A percentile compares a stretch with the other conserved stretches of the same genome.
These are phyloP conservation scores for Lipomyces sp. DNA, from an alignment of 805 yeast species.

Conservation along the genomic window DNA sequence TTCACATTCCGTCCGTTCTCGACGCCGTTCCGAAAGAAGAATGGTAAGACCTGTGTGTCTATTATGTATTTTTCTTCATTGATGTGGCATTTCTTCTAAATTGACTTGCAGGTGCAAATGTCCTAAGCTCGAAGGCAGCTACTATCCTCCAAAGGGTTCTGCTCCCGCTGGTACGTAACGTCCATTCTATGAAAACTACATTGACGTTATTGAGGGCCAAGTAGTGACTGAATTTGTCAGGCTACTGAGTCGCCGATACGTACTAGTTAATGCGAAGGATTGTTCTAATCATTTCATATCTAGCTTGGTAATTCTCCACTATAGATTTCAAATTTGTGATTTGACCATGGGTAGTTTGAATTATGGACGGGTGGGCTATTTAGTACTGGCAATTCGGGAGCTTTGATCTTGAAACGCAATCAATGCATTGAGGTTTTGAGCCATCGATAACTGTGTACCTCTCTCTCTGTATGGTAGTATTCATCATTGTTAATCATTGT, in stretches of 20 bases:
- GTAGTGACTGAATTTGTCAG: not conserved
- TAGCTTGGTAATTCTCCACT: not conserved
- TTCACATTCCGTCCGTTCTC: constrained; percentile 43
- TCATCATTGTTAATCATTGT: no score
- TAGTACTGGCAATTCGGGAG: no score
- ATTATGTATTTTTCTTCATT: not conserved
- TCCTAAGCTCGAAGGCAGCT: constrained; percentile 33
- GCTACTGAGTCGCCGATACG: no score
- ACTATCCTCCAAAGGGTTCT: constrained; percentile 38
- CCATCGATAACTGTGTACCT: no score
- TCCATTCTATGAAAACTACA: constrained; percentile 3
- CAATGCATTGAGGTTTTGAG: no score
- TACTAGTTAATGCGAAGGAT: not conserved
- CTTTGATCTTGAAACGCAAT: no score
- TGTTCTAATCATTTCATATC: not conserved
- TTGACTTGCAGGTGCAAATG: constrained; percentile 38
- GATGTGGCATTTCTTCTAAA: not conserved
- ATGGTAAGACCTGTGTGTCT: constrained; percentile 33
- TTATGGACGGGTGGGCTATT: no score
- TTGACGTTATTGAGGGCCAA: not conserved
- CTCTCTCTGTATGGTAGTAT: no score
- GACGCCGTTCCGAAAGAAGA: constrained; percentile 35
- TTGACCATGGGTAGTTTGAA: not conserved
- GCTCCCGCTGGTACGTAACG: constrained; percentile 19
- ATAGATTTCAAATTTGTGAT: not conserved